Evolutionary conservation across 106 monocot species (phyloP).

Genomic region (Ottelia alismoides): DNA sequence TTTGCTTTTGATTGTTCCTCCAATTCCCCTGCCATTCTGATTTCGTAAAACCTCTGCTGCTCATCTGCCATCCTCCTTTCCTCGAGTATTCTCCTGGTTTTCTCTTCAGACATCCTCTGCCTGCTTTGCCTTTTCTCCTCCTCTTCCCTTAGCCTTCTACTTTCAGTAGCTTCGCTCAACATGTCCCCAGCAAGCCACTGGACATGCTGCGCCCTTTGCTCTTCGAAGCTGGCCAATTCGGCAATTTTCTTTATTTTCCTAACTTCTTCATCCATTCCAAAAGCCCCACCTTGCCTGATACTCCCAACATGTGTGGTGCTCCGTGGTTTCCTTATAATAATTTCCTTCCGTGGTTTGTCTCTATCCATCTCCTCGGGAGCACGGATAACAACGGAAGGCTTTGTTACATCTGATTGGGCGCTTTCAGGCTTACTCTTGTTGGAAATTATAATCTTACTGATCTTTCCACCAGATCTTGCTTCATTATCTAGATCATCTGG

Average conservation of each 20-base stretch:
- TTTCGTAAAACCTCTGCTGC: constrained; percentile 33
- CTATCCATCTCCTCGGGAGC: constrained; percentile 45
- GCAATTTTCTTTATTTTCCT: constrained; percentile 77
- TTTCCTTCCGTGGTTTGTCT: constrained; percentile 64
- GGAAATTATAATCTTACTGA: constrained; percentile 59
- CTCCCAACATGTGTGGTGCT: constrained; percentile 12
- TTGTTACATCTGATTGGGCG: constrained; percentile 37
- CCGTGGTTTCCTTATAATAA: constrained; percentile 77
- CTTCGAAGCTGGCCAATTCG: constrained; percentile 42
- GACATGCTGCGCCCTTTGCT: constrained; percentile 17
- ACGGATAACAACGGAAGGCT: constrained; percentile 52
- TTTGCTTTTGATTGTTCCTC: constrained; percentile 34
- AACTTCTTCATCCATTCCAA: constrained; percentile 29
- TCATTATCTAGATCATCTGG: constrained; percentile 18
- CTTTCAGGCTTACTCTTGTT: constrained; percentile 44
- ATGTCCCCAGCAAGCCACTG: constrained; percentile 15
- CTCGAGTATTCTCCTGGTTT: constrained; percentile 13
- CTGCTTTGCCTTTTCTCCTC: no score
- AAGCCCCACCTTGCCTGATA: constrained; percentile 9
- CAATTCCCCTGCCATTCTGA: constrained; percentile 24
- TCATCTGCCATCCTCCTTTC: constrained; percentile 23
- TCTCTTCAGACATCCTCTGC: no score
- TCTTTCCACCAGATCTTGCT: constrained; percentile 35
- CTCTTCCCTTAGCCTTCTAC: no score
- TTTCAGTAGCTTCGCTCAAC: no score